Percentiles rank a stretch among this genome's conserved stretches.
Evolutionary conservation across 805 yeast species (phyloP).

Genomic region (Cyberlindnera maritima): DNA sequence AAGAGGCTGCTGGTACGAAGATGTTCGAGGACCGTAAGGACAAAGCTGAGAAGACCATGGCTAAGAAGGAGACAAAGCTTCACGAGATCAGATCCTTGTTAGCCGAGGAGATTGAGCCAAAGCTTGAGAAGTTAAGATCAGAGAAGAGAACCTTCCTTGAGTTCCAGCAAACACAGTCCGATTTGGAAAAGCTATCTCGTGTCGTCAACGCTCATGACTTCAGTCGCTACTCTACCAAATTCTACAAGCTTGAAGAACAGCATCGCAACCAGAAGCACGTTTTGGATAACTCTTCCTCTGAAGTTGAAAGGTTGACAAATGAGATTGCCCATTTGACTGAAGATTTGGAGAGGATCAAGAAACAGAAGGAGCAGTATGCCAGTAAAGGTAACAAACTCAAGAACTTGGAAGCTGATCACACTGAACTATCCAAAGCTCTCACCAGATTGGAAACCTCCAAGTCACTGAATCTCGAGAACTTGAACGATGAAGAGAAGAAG

Average conservation of each 20-base stretch:
- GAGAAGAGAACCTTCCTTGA: slow-evolving; percentile 84
- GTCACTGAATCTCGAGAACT: slow-evolving; percentile 55
- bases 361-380: slow-evolving; percentile 53
- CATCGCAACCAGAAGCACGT: slow-evolving; percentile 40
- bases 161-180: slow-evolving; percentile 80
- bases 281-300: slow-evolving; percentile 40
- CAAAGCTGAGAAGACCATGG: slow-evolving; percentile 88
- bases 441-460: slow-evolving; percentile 67
- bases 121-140: slow-evolving; percentile 70
- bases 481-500: slow-evolving; percentile 49
- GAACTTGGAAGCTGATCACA: slow-evolving; percentile 57
- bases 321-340: slow-evolving; percentile 60
- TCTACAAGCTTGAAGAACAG: slow-evolving; percentile 41
- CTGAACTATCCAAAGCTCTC: slow-evolving; percentile 53
- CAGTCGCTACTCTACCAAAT: slow-evolving; percentile 38
- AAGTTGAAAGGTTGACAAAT: slow-evolving; percentile 42
- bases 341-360: slow-evolving; percentile 55
- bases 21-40: slow-evolving; percentile 93
- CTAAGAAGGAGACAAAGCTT: slow-evolving; percentile 83
- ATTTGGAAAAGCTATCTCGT: slow-evolving; percentile 69
- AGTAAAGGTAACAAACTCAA: slow-evolving; percentile 59
- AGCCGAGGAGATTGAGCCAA: slow-evolving; percentile 90
- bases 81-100: slow-evolving; percentile 71
- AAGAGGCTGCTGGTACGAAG: slow-evolving; percentile 97
- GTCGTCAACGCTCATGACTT: slow-evolving; percentile 80